Conservation (phyloP, 2,329 filamentous ascomycete species). For the Colletotrichum graminicola region DNA sequence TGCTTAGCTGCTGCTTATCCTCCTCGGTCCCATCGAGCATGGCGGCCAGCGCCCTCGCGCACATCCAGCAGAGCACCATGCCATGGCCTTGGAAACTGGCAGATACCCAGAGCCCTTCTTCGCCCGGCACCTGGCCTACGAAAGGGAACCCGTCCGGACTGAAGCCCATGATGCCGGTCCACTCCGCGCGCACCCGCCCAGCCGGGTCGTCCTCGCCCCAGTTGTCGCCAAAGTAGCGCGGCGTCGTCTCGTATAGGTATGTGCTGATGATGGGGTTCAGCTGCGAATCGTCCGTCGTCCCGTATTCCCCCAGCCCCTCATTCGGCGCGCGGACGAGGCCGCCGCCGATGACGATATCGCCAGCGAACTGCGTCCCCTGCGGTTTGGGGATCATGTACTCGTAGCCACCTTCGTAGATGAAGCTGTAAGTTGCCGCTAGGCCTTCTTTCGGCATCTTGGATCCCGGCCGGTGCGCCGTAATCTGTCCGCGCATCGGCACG, state of each 20-base stretch:
- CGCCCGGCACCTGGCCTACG: slow-evolving; percentile 61
- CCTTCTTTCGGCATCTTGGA: slow-evolving; percentile 52
- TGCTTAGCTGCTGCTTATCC: slow-evolving; percentile 44
- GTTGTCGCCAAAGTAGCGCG: slow-evolving; percentile 63
- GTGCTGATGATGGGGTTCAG: slow-evolving; percentile 63
- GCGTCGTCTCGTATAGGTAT: slow-evolving; percentile 58
- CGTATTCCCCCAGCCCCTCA: slow-evolving; percentile 62
- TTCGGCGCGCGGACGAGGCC: slow-evolving; percentile 59
- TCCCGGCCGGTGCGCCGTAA: slow-evolving; percentile 49
- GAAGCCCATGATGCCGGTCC: slow-evolving; percentile 70
- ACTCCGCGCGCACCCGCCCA: slow-evolving; percentile 59
- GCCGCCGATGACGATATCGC: slow-evolving; percentile 73
- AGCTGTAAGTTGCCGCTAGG: slow-evolving; percentile 68
- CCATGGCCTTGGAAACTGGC: slow-evolving; percentile 76
- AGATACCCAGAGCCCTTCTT: slow-evolving; percentile 64
- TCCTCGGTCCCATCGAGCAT: slow-evolving; percentile 59
- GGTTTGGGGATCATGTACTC: slow-evolving; percentile 76
- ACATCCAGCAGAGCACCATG: slow-evolving; percentile 73
- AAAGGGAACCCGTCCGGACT: slow-evolving; percentile 65
- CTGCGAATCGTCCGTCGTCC: slow-evolving; percentile 67
- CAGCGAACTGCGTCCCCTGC: slow-evolving; percentile 55
- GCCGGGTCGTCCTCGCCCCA: slow-evolving; percentile 60
- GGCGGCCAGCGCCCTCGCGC: slow-evolving; percentile 66
- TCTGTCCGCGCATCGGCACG: slow-evolving; percentile 44
- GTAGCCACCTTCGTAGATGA: slow-evolving; percentile 71